Evolutionary conservation across 1,139 yeast species (phyloP), one percentile per base, ranked within the genome.

Genomic region (Scheffersomyces lignicola): DNA sequence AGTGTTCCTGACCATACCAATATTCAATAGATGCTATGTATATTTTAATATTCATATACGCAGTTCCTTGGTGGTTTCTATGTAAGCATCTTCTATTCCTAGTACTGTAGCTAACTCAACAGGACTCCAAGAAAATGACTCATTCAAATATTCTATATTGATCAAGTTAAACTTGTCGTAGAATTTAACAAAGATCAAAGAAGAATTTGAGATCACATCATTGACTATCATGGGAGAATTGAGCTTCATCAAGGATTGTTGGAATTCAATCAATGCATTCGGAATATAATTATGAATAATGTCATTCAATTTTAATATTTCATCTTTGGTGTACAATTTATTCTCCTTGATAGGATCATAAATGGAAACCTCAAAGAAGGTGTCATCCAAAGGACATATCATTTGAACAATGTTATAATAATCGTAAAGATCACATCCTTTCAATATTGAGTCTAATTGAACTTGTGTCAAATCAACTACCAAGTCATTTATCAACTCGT

Each of bases 321-420:
- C 59, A 0, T 62, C 66, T n/a, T 42, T 40, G 17, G 56, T 66
- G 62, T 83, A 83, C 17, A 82, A 52, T 42, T 80, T 73, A 51
- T 83, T 83, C 45, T 83, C 89, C 2, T 64, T 60, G 9, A 82
- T 71, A 0, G 90, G 84, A 39, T 78, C 67, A 53, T 83, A 84
- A 48, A 82, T 68, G 13, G 73, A 58, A 3, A 70, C 68, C 26
- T 76, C 80, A 43, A 76, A 76, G 36, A 65, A 73, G 31, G 74
- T 80, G 38, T 77, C 74, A 17, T 69, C 76, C 15, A 80, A 59
- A 11, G 85, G 83, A 52, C 78, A 78, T n/a, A 83, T 81, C 84
- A 83, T 80, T 47, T 80, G 80, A 35, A 80, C 63, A 32, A 83
- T 59, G 48, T 82, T 83, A 51, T 69, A 78, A 44, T 75, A 78